These are phyloP conservation scores for Verticillium tricorpus DNA, from an alignment of 2,329 filamentous ascomycete species.

Conservation along the genomic window DNA sequence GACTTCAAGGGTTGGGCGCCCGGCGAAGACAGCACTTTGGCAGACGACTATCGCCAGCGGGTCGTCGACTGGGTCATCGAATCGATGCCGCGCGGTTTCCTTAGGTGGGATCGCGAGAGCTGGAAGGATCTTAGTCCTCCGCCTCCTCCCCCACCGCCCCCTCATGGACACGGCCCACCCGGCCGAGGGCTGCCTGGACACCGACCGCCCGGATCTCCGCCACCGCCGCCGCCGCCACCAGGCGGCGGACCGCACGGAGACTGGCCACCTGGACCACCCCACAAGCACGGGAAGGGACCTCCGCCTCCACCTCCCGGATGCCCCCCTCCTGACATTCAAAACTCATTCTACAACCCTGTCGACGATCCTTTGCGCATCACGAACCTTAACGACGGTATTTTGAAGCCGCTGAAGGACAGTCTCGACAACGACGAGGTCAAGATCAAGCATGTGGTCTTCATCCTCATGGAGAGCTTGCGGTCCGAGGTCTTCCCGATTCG, in stretches of 20 bases:
- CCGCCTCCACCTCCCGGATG: constrained; percentile 17
- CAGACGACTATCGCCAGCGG: constrained; percentile 18
- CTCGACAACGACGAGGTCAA: constrained; percentile 15
- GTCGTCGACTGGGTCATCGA: constrained; percentile 24
- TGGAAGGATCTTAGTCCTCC: constrained; percentile 21
- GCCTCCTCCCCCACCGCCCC: constrained; percentile 7
- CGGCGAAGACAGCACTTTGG: constrained; percentile 16
- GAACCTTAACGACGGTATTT: constrained; percentile 22
- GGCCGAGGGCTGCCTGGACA: constrained; percentile 12
- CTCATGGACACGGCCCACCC: constrained; percentile 19
- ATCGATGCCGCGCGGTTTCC: constrained; percentile 20
- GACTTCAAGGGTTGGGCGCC: constrained; percentile 29
- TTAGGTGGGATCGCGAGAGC: constrained; percentile 21
- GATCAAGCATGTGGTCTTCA: constrained; percentile 29
- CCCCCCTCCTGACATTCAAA: constrained; percentile 21
- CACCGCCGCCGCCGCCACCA: neutral
- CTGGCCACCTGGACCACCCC: constrained; percentile 20
- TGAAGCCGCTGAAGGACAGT: constrained; percentile 10
- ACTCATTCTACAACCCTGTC: constrained; percentile 24
- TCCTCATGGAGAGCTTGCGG: constrained; percentile 30
- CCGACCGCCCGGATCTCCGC: constrained; percentile 8
- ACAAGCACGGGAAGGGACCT: constrained; percentile 7
- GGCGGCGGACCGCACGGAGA: neutral
- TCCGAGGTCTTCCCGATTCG: constrained; percentile 30
- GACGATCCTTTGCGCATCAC: constrained; percentile 26